Evolutionary conservation across 108 stramenopile genomes (phyloP), one percentile per base, ranked within the genome.

Genomic region (Discostella stelligeroides): DNA sequence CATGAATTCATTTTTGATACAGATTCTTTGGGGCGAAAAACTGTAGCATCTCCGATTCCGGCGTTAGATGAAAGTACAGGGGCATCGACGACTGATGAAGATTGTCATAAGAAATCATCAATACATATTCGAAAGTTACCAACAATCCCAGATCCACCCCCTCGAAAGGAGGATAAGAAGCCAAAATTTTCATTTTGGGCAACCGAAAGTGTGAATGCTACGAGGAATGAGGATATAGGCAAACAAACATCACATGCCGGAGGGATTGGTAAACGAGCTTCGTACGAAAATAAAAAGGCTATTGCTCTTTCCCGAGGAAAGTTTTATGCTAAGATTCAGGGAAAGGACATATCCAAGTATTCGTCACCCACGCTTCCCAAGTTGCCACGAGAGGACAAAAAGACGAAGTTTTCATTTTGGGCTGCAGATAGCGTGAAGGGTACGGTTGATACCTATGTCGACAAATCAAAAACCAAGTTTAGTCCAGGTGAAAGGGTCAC

Each of bases 331-430:
- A 87, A 64, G 46, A 77, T 92, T 20, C 75, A 76, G 50, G 89
- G 95, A 7, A 68, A 72, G 40, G 48, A 68, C 42, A 88, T 95
- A 51, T 65, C 85, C 13, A 92, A 86, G 56, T 92, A 82, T 72
- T 79, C 75, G 10, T 81, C 89, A 25, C 92, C 95, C 14, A 28
- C 53, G 14, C 73, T 92, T 34, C 92, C 95, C 20, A 83, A 84
- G 56, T 24, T 86, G 47, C 80, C 57, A 37, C 27, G 28, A 28
- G 53, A 83, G 56, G 86, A 88, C 68, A 82, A 83, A 51, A 72
- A 79, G 39, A 75, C 76, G 60, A 61, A 60, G 15, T 92, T 95
- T 39, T 86, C 94, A 21, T 92, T 92, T 72, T 90, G 81, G 75
- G 75, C 60, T 20, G 55, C 78, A 18, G 63, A 73, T 68, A 70